Conservation (phyloP, 371 early-diverging fungal genomes). For the Circinella umbellata region DNA sequence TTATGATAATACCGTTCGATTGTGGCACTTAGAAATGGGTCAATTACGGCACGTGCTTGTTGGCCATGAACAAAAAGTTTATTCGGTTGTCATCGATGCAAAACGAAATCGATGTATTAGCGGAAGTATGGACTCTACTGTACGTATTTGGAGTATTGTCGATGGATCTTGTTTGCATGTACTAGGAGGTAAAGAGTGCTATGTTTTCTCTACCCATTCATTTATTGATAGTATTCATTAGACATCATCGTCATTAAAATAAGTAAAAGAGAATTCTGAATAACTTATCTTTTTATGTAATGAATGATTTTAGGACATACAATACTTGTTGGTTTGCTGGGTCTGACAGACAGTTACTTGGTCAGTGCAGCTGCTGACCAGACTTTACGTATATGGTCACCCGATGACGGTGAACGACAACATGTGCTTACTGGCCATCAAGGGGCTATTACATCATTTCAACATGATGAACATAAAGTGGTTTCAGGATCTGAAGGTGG, state of each 20-base stretch:
- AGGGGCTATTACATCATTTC: slow-evolving; percentile 95
- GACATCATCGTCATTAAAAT: no score
- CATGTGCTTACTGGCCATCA: slow-evolving; percentile 71
- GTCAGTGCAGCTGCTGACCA: slow-evolving; percentile 97
- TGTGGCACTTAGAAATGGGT: slow-evolving; percentile 88
- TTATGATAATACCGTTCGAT: slow-evolving; percentile 91
- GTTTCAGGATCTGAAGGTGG: slow-evolving; percentile 95
- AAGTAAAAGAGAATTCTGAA: no score
- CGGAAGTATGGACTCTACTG: slow-evolving; percentile 95
- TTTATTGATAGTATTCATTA: no score
- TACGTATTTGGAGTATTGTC: slow-evolving; percentile 89
- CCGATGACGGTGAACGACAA: slow-evolving; percentile 70
- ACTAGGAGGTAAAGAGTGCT: slow-evolving; percentile 16
- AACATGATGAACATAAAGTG: slow-evolving; percentile 87
- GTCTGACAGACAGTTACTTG: slow-evolving; percentile 78
- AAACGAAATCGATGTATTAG: slow-evolving; percentile 80
- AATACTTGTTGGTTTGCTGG: slow-evolving; percentile 91
- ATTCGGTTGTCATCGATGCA: slow-evolving; percentile 84
- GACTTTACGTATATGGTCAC: slow-evolving; percentile 94
- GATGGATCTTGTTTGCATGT: slow-evolving; percentile 73
- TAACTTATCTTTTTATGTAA: no score
- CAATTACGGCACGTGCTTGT: slow-evolving; percentile 60
- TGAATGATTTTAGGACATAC: slow-evolving; percentile 70
- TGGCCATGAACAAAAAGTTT: slow-evolving; percentile 91
- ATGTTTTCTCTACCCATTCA: no score